phyloP scores from a whole-genome alignment of 23 red algal species.

The Chondrus crispus region DNA sequence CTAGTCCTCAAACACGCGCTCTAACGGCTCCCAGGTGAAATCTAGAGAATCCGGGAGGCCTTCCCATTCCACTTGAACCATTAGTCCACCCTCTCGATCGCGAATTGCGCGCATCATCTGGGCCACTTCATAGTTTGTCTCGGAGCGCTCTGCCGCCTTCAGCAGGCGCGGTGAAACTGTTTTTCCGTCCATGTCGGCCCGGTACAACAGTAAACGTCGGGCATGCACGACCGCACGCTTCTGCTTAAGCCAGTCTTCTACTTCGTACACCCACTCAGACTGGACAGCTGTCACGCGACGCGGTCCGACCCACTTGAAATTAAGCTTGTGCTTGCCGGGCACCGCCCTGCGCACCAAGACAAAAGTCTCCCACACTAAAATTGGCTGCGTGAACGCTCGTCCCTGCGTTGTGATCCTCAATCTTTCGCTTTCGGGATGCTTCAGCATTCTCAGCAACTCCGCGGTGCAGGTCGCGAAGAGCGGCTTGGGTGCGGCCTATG shows the following conservation, averaged over 20 bases:
- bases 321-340: neutral
- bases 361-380: neutral
- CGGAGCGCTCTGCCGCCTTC: neutral
- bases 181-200: neutral
- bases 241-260: neutral
- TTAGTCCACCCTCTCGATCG: neutral
- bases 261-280: neutral
- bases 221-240: neutral
- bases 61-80: conserved; percentile 12
- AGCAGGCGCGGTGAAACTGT: neutral
- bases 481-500: neutral
- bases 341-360: neutral
- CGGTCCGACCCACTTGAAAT: neutral
- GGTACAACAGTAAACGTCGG: neutral
- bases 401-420: neutral
- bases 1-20: neutral
- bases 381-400: neutral
- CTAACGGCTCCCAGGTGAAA: conserved; percentile 13
- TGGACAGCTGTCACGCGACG: neutral
- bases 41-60: conserved; percentile 10
- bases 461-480: neutral
- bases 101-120: neutral
- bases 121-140: neutral
- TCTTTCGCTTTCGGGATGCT: neutral
- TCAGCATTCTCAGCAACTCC: neutral